Conservation (phyloP, 345 rosid species). For the Sisymbrium irio region DNA sequence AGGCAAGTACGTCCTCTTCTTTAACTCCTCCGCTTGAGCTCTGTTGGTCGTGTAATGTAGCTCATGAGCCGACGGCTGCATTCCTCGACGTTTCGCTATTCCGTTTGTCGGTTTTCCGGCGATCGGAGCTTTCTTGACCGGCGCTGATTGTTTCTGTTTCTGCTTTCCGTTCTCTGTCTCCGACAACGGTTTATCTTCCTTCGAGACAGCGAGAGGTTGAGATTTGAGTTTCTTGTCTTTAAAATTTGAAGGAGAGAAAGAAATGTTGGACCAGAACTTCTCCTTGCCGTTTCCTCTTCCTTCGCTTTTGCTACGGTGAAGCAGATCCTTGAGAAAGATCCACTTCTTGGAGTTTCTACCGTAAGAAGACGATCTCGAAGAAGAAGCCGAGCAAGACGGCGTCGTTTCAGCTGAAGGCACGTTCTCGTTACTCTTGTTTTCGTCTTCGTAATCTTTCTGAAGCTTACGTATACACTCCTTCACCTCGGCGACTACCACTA, state of each 20-base stretch:
- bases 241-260: constrained; percentile 51
- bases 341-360: constrained; percentile 94
- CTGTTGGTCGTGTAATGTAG: constrained; percentile 82
- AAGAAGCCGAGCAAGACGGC: constrained; percentile 61
- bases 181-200: constrained; percentile 21
- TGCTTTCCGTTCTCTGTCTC: constrained; percentile 1
- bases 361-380: constrained; percentile 84
- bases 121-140: constrained; percentile 33
- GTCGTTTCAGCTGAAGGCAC: constrained; percentile 32
- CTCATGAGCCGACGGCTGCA: constrained; percentile 83
- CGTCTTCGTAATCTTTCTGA: constrained; percentile 27
- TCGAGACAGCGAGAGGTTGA: not conserved
- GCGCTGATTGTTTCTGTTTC: constrained; percentile 45
- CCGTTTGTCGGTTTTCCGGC: constrained; percentile 41
- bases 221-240: constrained; percentile 55
- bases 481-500: constrained; percentile 3
- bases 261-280: constrained; percentile 69
- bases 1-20: constrained; percentile 90
- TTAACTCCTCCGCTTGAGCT: constrained; percentile 98
- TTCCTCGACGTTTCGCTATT: constrained; percentile 62
- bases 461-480: constrained; percentile 27
- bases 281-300: constrained; percentile 65
- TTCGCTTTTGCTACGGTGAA: constrained; percentile 88
- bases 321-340: constrained; percentile 85
- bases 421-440: constrained; percentile 21